A percentile compares a stretch with the other conserved stretches of the same genome.
These are phyloP conservation scores for Suhomyces terraborum DNA, from an alignment of 1,139 yeast genomes.

Conservation along the genomic window DNA sequence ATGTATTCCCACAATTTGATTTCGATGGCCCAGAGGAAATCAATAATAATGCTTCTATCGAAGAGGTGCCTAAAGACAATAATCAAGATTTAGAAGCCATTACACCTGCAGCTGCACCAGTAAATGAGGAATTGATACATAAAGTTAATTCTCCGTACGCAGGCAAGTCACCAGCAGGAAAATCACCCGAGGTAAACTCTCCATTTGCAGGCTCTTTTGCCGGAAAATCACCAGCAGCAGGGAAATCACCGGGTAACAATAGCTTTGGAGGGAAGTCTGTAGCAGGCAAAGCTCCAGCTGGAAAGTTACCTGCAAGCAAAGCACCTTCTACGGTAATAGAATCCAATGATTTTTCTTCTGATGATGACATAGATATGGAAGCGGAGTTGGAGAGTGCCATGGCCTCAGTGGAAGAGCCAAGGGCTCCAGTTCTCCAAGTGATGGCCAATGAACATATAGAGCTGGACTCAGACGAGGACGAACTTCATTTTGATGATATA, in stretches of 20 bases:
- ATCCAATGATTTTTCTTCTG: conserved; percentile 4
- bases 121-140: background rate
- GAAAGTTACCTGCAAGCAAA: background rate
- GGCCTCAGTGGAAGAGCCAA: conserved; percentile 9
- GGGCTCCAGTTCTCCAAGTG: background rate
- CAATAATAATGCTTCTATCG: background rate
- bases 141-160: too few species aligned
- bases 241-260: conserved; percentile 1
- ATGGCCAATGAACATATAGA: background rate
- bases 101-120: background rate
- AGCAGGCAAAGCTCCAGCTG: background rate
- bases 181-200: too few species aligned
- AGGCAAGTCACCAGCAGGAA: background rate
- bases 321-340: background rate
- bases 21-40: conserved; percentile 9
- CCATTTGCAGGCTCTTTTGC: background rate
- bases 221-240: conserved; percentile 1
- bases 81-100: too few species aligned
- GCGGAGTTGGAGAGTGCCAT: conserved; percentile 12
- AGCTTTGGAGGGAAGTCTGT: too few species aligned
- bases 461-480: conserved; percentile 18
- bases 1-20: conserved; percentile 21
- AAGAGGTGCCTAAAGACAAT: too few species aligned
- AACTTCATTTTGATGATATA: conserved; percentile 18
- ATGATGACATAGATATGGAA: conserved; percentile 9